These are phyloP conservation scores for Chalaropsis thielavioides DNA, from an alignment of 2,329 filamentous ascomycete species.

Conservation along the genomic window DNA sequence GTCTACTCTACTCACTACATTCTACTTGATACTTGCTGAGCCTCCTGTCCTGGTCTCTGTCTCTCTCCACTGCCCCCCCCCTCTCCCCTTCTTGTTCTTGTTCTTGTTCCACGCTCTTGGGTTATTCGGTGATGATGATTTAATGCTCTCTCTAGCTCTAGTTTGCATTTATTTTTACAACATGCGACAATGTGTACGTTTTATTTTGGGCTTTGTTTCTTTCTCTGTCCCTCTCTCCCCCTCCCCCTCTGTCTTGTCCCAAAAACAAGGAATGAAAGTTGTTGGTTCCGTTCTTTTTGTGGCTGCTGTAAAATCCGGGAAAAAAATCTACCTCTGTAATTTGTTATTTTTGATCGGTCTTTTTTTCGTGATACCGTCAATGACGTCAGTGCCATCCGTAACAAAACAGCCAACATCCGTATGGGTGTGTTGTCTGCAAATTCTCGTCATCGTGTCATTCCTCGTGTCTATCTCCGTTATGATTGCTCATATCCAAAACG, in stretches of 20 bases:
- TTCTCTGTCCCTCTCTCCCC: background rate
- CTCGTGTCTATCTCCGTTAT: background rate
- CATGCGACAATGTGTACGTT: background rate
- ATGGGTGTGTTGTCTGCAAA: background rate
- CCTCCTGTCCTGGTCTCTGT: too few species aligned
- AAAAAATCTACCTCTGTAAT: too few species aligned
- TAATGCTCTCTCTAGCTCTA: background rate
- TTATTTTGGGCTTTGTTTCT: background rate
- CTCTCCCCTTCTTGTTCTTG: background rate
- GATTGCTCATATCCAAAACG: conserved; percentile 4
- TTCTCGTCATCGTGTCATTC: background rate
- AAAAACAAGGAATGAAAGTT: too few species aligned
- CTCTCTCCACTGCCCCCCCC: too few species aligned
- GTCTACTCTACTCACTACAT: too few species aligned
- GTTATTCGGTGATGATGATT: background rate
- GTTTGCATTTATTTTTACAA: background rate
- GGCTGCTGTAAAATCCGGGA: too few species aligned
- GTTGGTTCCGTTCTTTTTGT: too few species aligned
- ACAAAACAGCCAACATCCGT: too few species aligned
- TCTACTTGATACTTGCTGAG: too few species aligned
- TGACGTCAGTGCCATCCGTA: too few species aligned
- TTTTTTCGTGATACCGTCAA: too few species aligned
- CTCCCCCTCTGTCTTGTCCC: background rate
- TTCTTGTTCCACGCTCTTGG: background rate
- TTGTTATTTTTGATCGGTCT: too few species aligned